Evolutionary conservation across 2,329 filamentous ascomycete species (phyloP), one percentile per base, ranked within the genome.

Genomic region (Talaromyces sp.): DNA sequence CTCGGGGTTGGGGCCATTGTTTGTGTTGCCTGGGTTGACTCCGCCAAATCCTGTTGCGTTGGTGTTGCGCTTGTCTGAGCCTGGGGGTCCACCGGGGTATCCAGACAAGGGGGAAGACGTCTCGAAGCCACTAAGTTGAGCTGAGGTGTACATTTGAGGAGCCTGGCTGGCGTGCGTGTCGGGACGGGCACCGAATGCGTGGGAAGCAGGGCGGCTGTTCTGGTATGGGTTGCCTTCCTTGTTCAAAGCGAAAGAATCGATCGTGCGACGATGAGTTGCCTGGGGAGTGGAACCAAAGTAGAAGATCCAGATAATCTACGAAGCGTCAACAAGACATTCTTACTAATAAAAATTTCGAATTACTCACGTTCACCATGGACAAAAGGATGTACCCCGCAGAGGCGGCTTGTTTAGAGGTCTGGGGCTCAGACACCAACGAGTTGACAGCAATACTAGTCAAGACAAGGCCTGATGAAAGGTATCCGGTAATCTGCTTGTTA

Each of bases 221-320:
- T 76, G 83, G 61, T 80, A 85, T 26, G 84, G 81, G 0, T 83
- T 85, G 53, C 77, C 77, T 69, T 96, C 92, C 78, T 97, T 97
- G 79, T 94, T 86, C 24, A 97, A 83, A 54, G 94, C 92, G 71
- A 97, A 97, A 0, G 93, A 96, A 77, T 99, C 94, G 68, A 97
- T 89, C 74, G 95, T 96, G 60, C 91, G 88, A 68, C 93, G 90
- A 64, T 92, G 90, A 58, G 88, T 85, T 17, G 92, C 90, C 48
- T 91, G 90, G 1, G 93, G 92, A 19, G 92, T 89, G 2, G 93
- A 96, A 69, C 94, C 94, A 70, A 97, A 99, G 81, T 97, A 97
- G 78, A 97, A 96, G 67, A 97, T 96, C 94, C 94, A 99, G 62
- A 97, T 85, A 68, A 96, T 90, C 92, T 97, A 68, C n/a, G n/a